phyloP scores from a whole-genome alignment of 345 rosid species.

The Euphorbia lathyris region DNA sequence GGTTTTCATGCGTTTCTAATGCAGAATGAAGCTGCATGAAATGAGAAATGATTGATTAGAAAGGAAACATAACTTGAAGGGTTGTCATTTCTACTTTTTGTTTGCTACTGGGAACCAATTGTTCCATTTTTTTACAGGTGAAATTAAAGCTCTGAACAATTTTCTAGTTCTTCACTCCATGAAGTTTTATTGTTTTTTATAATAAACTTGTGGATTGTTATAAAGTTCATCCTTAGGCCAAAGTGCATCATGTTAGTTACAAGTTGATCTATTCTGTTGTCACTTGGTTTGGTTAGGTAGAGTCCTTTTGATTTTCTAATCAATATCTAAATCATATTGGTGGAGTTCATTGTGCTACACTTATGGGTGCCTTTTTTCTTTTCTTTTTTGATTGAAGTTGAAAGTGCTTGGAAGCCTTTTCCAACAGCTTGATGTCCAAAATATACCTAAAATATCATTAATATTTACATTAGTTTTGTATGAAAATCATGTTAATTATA shows the following conservation, averaged over 20 bases:
- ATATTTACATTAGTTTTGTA: too few relatives aligned
- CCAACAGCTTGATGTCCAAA: constrained; percentile 86
- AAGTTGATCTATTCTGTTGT: neutral
- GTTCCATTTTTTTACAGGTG: neutral
- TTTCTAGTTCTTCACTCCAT: neutral
- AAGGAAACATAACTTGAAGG: neutral
- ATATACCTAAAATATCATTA: too few relatives aligned
- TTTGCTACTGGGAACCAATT: neutral
- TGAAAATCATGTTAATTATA: too few relatives aligned
- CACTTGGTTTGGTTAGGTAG: neutral
- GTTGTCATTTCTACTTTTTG: neutral
- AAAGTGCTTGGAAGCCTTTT: constrained; percentile 61
- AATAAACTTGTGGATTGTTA: neutral
- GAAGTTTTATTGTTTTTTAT: neutral
- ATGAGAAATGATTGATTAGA: neutral
- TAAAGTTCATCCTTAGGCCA: too few relatives aligned
- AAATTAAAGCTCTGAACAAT: neutral
- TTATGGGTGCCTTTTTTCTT: constrained; percentile 2
- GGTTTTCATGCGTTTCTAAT: neutral
- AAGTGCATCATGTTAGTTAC: neutral
- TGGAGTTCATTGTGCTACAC: constrained; percentile 1
- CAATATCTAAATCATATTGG: neutral
- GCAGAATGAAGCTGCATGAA: neutral
- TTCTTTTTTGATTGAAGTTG: constrained; percentile 41
- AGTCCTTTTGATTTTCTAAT: neutral